Base-by-base conservation (phyloP, 805 yeast species). In the Blastobotrys peoriensis region DNA sequence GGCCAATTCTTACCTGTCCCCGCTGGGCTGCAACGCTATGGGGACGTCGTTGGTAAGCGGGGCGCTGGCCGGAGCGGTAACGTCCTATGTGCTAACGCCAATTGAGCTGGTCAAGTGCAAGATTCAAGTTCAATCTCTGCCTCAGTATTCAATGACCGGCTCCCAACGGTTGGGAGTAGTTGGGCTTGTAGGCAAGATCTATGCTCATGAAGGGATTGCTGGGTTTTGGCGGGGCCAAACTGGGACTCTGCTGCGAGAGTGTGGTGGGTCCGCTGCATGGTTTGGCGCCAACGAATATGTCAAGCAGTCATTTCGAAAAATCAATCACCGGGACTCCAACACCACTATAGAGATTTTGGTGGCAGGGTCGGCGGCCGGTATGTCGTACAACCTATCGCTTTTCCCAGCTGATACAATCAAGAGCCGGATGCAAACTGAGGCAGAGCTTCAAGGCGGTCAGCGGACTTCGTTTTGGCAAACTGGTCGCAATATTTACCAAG, bases 361-460 rank as follows among this genome's bases (percentile, higher is more conserved):
- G 1, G 82, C 94, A 47, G 98, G 98, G 41, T 96, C 95, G 0
- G 59, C 74, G 41, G 95, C 97, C 0, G 98, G 98, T 22, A 61
- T 88, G 4, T 73, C 81, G 16, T 89, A 86, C 64, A 88, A 91
- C 59, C 68, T 82, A 5, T 76, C 88, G 4, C 70, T 85, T 40
- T 91, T 82, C 64, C 98, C 98, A 0, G 84, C 87, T 0, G 98
- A 91, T 61, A 87, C 97, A 1, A 74, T 91, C 46, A 91, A 91
- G 65, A 81, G 91, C 3, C 78, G 84, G 41, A 81, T 88, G 68
- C 98, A 91, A 66, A 82, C 88, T 0, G 70, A 65, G 33, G 61
- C 75, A 4, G 50, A 73, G 3, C 48, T 64, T 16, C 48, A 65
- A 36, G 69, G 64, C 36, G 63, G 69, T 43, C 30, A 25, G 13